Conservation (phyloP, 768 basidiomycete genomes). For the Termitomyces sp. region DNA sequence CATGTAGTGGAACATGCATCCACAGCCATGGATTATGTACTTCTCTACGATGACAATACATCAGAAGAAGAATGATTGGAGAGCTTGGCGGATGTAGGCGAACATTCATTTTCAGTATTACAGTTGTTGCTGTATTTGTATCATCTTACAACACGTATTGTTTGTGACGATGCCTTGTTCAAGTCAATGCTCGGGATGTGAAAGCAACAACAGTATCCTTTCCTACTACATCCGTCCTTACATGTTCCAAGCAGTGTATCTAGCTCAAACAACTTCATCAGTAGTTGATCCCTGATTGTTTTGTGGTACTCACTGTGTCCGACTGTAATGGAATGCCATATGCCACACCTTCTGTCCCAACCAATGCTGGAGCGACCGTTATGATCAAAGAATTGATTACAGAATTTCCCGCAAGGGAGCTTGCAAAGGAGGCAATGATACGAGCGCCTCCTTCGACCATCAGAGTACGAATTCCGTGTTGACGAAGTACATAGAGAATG, state of each 20-base stretch:
- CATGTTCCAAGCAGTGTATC: constrained; percentile 23
- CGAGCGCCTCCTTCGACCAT: constrained; percentile 97
- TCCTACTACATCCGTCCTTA: constrained; percentile 31
- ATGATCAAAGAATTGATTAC: constrained; percentile 74
- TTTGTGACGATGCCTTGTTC: background rate
- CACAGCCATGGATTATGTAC: constrained; percentile 58
- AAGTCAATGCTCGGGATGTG: constrained; percentile 3
- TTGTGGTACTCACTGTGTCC: constrained; percentile 14
- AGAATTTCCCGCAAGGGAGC: constrained; percentile 18
- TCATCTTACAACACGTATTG: background rate
- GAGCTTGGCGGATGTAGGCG: background rate
- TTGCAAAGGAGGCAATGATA: constrained; percentile 64
- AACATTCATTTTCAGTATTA: background rate
- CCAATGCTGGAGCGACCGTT: constrained; percentile 83
- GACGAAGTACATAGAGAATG: constrained; percentile 51
- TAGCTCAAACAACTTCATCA: background rate
- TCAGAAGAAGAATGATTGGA: constrained; percentile 46
- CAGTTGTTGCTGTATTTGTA: background rate
- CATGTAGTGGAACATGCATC: constrained; percentile 22
- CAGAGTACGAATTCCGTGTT: constrained; percentile 60
- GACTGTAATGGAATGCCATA: constrained; percentile 33
- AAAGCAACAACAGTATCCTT: constrained; percentile 32
- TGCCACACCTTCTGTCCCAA: constrained; percentile 69
- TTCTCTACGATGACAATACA: constrained; percentile 66
- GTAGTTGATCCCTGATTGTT: background rate